Percentiles rank a stretch among this genome's conserved stretches.
These are phyloP conservation scores for Garcia nutans DNA, from an alignment of 345 rosid genomes.

Conservation along the genomic window DNA sequence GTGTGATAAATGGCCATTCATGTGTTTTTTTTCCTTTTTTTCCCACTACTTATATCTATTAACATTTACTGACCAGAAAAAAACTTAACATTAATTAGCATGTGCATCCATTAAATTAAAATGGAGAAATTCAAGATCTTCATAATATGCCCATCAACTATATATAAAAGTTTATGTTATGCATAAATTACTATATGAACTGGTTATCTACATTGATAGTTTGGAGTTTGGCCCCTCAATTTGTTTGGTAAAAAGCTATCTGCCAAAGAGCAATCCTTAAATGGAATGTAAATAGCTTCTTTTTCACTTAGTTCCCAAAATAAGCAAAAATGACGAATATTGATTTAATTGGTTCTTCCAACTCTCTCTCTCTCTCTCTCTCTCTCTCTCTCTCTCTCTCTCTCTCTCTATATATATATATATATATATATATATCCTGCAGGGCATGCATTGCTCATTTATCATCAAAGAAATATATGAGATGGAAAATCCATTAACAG, in stretches of 20 bases:
- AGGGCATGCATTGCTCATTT: slow-evolving; percentile 29
- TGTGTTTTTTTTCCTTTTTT: too few relatives aligned
- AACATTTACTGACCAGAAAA: too few relatives aligned
- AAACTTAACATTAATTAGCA: neutral
- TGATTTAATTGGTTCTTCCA: slow-evolving; percentile 22
- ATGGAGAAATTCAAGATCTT: neutral
- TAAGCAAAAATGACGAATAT: slow-evolving; percentile 21
- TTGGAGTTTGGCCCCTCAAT: slow-evolving; percentile 26
- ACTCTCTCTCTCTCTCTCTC: too few relatives aligned
- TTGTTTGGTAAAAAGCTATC: slow-evolving; percentile 17
- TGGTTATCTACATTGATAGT: neutral
- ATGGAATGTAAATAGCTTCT: slow-evolving; percentile 39
- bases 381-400: too few relatives aligned
- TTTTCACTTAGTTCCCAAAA: slow-evolving; percentile 17
- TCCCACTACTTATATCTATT: too few relatives aligned
- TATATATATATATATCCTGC: slow-evolving; percentile 6
- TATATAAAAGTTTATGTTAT: neutral
- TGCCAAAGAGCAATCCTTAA: slow-evolving; percentile 13
- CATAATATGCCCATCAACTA: too few relatives aligned
- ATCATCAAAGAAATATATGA: slow-evolving; percentile 22
- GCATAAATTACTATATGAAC: neutral
- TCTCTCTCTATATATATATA: too few relatives aligned
- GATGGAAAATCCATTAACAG: slow-evolving; percentile 21
- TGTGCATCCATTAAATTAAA: neutral
- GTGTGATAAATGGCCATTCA: neutral